Evolutionary conservation across 371 early-diverging fungal species (phyloP).

Genomic region (Encephalitozoon hellem): DNA sequence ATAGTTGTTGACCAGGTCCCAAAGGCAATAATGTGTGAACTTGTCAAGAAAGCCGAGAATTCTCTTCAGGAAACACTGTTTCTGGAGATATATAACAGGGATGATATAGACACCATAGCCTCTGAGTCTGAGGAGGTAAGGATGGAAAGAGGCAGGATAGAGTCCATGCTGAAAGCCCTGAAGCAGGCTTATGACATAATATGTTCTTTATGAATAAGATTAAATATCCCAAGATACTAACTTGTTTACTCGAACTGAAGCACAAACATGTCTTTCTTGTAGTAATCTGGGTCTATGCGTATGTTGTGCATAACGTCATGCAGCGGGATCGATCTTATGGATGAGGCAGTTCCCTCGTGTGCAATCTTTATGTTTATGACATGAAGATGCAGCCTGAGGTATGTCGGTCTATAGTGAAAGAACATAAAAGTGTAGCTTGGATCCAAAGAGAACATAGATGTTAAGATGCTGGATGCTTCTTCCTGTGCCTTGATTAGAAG

Average conservation of each 20-base stretch:
- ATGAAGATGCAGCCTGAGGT: slow-evolving; percentile 48
- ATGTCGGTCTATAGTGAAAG: slow-evolving; percentile 51
- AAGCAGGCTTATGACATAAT: slow-evolving; percentile 63
- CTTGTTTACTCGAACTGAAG: not conserved
- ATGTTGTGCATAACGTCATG: slow-evolving; percentile 51
- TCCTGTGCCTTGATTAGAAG: slow-evolving; percentile 14
- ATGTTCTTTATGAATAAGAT: slow-evolving; percentile 12
- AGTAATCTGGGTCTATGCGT: slow-evolving; percentile 37
- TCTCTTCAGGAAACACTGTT: slow-evolving; percentile 84
- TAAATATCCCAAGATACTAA: not conserved
- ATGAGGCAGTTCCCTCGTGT: not conserved
- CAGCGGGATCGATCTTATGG: slow-evolving; percentile 28
- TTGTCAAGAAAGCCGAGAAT: slow-evolving; percentile 77
- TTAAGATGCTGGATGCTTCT: not conserved
- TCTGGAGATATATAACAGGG: slow-evolving; percentile 81
- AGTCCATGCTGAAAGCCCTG: slow-evolving; percentile 66
- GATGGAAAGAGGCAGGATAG: slow-evolving; percentile 65
- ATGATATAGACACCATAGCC: slow-evolving; percentile 74
- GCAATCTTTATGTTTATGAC: slow-evolving; percentile 37
- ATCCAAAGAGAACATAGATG: not conserved
- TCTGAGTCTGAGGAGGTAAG: slow-evolving; percentile 82
- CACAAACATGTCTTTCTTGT: slow-evolving; percentile 39
- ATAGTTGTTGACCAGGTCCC: slow-evolving; percentile 92
- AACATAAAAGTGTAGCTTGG: slow-evolving; percentile 22
- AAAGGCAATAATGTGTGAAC: slow-evolving; percentile 90